Percentiles rank a stretch among this genome's conserved stretches.
Conservation (phyloP, 1,139 yeast species). For the Geotrichum klebahnii region DNA sequence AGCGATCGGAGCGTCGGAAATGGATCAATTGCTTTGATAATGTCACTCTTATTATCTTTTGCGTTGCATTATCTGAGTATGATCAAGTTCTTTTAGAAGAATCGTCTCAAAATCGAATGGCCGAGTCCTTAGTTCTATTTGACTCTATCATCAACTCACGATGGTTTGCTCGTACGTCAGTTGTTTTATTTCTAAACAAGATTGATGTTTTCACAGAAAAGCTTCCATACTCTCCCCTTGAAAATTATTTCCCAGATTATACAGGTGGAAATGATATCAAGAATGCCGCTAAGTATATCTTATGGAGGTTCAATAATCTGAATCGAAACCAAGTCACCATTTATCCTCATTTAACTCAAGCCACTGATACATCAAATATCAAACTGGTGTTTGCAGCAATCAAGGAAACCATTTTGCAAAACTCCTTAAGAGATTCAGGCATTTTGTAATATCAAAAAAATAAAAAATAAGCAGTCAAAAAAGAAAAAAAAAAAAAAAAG, state of each 20-base stretch:
- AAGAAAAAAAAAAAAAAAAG: conserved; percentile 1
- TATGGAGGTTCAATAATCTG: conserved; percentile 85
- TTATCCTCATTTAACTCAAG: conserved; percentile 90
- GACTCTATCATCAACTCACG: conserved; percentile 91
- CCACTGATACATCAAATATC: conserved; percentile 88
- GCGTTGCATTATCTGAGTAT: conserved; percentile 86
- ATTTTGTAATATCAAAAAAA: conserved; percentile 44
- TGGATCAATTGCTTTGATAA: conserved; percentile 96
- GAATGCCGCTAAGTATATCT: conserved; percentile 86
- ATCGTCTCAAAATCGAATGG: conserved; percentile 64
- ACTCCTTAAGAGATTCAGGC: conserved; percentile 81
- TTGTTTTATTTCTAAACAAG: conserved; percentile 80
- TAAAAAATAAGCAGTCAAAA: not conserved
- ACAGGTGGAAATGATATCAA: conserved; percentile 83
- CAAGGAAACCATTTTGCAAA: conserved; percentile 81
- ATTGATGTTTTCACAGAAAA: conserved; percentile 87
- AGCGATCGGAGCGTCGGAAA: conserved; percentile 84
- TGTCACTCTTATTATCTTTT: conserved; percentile 81
- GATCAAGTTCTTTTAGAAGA: conserved; percentile 85
- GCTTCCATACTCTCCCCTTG: conserved; percentile 74
- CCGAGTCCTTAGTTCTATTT: conserved; percentile 77
- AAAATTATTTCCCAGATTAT: conserved; percentile 81
- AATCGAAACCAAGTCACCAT: conserved; percentile 78
- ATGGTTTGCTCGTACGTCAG: conserved; percentile 85
- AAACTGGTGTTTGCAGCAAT: conserved; percentile 87